These are phyloP conservation scores for Coelastrella sp. DNA, from an alignment of 139 green algal species.

Conservation along the genomic window DNA sequence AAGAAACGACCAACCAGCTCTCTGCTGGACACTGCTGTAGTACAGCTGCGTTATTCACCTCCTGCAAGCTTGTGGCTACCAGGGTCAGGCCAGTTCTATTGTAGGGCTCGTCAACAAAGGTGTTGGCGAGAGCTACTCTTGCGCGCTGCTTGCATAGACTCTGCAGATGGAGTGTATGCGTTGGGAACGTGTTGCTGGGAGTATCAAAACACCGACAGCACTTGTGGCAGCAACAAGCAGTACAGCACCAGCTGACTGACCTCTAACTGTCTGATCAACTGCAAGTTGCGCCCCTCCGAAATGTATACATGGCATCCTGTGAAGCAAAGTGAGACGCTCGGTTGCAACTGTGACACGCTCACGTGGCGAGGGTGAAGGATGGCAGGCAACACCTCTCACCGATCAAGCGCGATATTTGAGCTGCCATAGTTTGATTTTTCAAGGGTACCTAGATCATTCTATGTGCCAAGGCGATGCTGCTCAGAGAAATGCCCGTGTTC, in stretches of 20 bases:
- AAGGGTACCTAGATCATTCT: no score
- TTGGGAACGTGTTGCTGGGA: no score
- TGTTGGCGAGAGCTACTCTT: conserved; percentile 54
- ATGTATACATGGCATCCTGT: conserved; percentile 78
- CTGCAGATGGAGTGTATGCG: not conserved
- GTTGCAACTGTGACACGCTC: not conserved
- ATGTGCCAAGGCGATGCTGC: no score
- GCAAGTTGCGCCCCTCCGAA: conserved; percentile 64
- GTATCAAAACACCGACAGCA: not conserved
- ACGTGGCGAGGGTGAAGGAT: not conserved
- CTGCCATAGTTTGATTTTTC: no score
- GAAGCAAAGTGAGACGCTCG: no score
- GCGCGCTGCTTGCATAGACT: not conserved
- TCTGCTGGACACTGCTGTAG: no score
- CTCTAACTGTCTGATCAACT: conserved; percentile 58
- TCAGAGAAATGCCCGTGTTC: no score
- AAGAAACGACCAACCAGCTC: no score
- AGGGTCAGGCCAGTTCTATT: conserved; percentile 85
- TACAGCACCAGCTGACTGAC: not conserved
- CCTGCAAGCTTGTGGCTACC: conserved; percentile 1
- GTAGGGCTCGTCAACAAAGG: conserved; percentile 81
- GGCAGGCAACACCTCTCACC: no score
- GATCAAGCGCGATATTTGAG: no score
- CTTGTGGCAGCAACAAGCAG: not conserved
- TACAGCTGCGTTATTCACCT: conserved; percentile 13